Base-by-base conservation (phyloP, 371 early-diverging fungal genomes). In the Actinomucor elegans region DNA sequence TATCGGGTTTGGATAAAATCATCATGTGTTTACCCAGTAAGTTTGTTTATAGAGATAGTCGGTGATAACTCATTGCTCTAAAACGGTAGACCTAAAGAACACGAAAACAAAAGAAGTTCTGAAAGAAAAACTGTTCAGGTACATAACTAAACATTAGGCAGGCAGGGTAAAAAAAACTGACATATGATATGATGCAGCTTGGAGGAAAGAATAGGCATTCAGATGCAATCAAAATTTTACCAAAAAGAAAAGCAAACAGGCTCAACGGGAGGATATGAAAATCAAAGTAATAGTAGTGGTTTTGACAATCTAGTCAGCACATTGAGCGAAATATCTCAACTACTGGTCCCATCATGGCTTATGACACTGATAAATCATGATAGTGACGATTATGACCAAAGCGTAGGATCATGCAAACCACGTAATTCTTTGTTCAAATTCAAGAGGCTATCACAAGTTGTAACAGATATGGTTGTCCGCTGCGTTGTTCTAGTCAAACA, bases 401-500 rank as follows among this genome's bases (percentile, higher is more conserved):
- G n/a, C n/a, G n/a, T n/a, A n/a, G n/a, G n/a, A n/a, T n/a, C n/a
- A n/a, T n/a, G n/a, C n/a, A n/a, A n/a, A n/a, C n/a, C n/a, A n/a
- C n/a, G 37, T 10, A 66, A 68, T 47, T 64, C 61, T 7, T 47
- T 66, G 4, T 31, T 44, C 29, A 66, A 64, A 20, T 69, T 67
- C 26, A 65, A 66, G 36, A 40, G 43, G 15, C 43, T 69, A 15
- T 57, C 62, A 5, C 67, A 81, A 18, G 64, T 61, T 23, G 66
- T 85, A 10, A 75, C 76, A 34, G 58, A 78, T 10, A 59, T 77
- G 0, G 68, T 77, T 0, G 76, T 87, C 9, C 57, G 69, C 5
- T 63, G 67, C 15, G 86, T 85, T 1, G 67, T 85, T 9, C 57
- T 80, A 7, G 59, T 85, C 21, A 87, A 87, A 59, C 85, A 81